Evolutionary conservation across 2,329 filamentous ascomycete species (phyloP).

Genomic region (Colletotrichum lupini): DNA sequence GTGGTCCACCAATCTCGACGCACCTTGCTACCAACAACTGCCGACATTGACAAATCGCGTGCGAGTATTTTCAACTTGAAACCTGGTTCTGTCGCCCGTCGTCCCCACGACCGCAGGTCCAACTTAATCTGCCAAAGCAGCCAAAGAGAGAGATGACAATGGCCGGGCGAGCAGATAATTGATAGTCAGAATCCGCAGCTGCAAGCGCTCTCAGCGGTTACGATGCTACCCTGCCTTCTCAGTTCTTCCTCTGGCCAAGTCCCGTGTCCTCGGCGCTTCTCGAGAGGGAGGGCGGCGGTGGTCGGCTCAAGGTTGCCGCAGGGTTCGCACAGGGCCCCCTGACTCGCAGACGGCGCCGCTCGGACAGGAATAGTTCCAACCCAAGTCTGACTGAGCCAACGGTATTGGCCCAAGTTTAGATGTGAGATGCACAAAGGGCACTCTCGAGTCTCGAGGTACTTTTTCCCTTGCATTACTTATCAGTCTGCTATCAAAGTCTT

Average conservation of each 20-base stretch:
- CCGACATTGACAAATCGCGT: constrained; percentile 33
- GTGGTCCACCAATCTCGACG: constrained; percentile 11
- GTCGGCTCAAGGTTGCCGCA: constrained; percentile 10
- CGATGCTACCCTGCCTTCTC: neutral
- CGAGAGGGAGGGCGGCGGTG: neutral
- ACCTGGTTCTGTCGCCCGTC: constrained; percentile 28
- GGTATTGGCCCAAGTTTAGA: neutral
- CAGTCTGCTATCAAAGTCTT: constrained; percentile 20
- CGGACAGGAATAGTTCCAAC: constrained; percentile 9
- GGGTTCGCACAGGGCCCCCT: constrained; percentile 30
- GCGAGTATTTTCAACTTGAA: constrained; percentile 32
- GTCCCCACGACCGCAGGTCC: constrained; percentile 27
- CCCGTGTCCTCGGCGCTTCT: constrained; percentile 23
- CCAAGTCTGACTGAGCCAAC: constrained; percentile 7
- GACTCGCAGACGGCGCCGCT: constrained; percentile 21
- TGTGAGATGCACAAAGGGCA: constrained; percentile 2
- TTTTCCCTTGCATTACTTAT: constrained; percentile 16
- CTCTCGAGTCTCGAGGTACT: constrained; percentile 3
- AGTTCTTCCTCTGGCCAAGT: neutral
- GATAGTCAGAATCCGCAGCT: constrained; percentile 23
- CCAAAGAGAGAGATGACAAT: constrained; percentile 6
- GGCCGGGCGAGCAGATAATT: neutral
- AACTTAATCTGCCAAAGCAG: constrained; percentile 11
- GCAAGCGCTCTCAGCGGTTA: constrained; percentile 32
- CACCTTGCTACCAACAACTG: constrained; percentile 29